A percentile compares a stretch with the other conserved stretches of the same genome.
Conservation (phyloP, 1,284 basidiomycete genomes). For the Gymnopus androsaceus region DNA sequence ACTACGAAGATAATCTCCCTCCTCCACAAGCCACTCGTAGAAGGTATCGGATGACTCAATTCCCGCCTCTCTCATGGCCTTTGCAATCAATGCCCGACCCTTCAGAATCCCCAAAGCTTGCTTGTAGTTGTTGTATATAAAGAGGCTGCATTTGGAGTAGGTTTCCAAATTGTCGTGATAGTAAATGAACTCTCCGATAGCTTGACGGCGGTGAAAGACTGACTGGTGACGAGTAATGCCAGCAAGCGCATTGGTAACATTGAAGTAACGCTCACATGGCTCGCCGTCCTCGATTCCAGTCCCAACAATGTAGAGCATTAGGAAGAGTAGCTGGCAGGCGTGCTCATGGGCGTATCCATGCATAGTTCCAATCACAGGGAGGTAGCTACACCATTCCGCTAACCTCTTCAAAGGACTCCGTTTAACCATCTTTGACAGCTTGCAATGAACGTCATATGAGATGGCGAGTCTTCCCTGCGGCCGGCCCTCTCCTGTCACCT, state of each 20-base stretch:
- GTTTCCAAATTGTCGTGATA: slow-evolving; percentile 17
- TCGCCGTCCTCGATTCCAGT: slow-evolving; percentile 25
- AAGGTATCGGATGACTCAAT: background rate
- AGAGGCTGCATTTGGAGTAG: slow-evolving; percentile 2
- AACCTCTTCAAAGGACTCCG: background rate
- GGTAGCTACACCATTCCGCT: background rate
- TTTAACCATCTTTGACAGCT: no score
- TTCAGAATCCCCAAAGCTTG: background rate
- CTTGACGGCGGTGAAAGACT: slow-evolving; percentile 17
- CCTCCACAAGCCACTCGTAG: slow-evolving; percentile 1
- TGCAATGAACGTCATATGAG: no score
- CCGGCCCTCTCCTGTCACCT: no score
- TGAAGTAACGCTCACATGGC: slow-evolving; percentile 22
- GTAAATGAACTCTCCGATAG: slow-evolving; percentile 19
- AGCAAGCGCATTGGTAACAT: slow-evolving; percentile 20
- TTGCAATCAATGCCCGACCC: background rate
- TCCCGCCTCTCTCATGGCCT: background rate
- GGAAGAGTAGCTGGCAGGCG: slow-evolving; percentile 5
- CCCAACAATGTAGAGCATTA: slow-evolving; percentile 11
- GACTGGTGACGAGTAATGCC: slow-evolving; percentile 14
- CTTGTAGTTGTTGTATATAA: slow-evolving; percentile 8
- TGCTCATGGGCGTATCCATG: slow-evolving; percentile 5
- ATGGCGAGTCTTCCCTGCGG: no score
- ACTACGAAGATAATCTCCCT: background rate
- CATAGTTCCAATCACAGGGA: background rate